Evolutionary conservation across 2,329 filamentous ascomycete species (phyloP).

Genomic region (Colletotrichum orbiculare): DNA sequence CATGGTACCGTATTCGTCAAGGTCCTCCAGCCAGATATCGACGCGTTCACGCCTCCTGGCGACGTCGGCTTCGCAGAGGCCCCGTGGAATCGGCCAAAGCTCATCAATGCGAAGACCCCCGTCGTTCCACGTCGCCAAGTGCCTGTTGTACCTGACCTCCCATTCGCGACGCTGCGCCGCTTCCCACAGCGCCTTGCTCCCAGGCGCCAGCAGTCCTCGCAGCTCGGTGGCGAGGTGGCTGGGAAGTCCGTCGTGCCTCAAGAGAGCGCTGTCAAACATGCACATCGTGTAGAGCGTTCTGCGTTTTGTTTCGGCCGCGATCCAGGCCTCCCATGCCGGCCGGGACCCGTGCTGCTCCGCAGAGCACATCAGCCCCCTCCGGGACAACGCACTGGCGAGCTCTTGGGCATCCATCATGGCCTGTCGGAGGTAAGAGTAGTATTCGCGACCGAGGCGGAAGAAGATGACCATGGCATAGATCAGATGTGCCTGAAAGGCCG

Average conservation of each 20-base stretch:
- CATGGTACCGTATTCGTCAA: slow-evolving; percentile 67
- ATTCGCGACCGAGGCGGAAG: slow-evolving; percentile 48
- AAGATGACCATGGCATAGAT: slow-evolving; percentile 63
- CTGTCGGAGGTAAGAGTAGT: slow-evolving; percentile 49
- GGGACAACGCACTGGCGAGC: slow-evolving; percentile 54
- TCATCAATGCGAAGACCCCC: slow-evolving; percentile 59
- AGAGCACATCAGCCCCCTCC: slow-evolving; percentile 55
- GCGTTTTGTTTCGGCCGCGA: slow-evolving; percentile 63
- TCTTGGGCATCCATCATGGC: slow-evolving; percentile 63
- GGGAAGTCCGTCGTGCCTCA: slow-evolving; percentile 53
- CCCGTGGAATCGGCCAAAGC: slow-evolving; percentile 56
- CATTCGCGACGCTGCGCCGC: slow-evolving; percentile 50
- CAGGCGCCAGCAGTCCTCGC: slow-evolving; percentile 54
- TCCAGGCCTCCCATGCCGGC: slow-evolving; percentile 65
- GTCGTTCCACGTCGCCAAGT: slow-evolving; percentile 55
- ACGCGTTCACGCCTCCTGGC: slow-evolving; percentile 49
- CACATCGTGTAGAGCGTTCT: slow-evolving; percentile 64
- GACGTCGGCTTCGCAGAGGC: slow-evolving; percentile 45
- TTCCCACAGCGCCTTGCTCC: slow-evolving; percentile 56
- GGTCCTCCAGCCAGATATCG: slow-evolving; percentile 59
- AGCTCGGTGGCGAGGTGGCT: slow-evolving; percentile 63
- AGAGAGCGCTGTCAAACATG: slow-evolving; percentile 62
- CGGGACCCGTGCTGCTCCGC: slow-evolving; percentile 52
- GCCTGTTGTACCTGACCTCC: slow-evolving; percentile 54
- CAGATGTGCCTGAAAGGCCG: slow-evolving; percentile 63